Evolutionary conservation across 805 yeast species (phyloP).

Genomic region (Wickerhamomyces canadensis): DNA sequence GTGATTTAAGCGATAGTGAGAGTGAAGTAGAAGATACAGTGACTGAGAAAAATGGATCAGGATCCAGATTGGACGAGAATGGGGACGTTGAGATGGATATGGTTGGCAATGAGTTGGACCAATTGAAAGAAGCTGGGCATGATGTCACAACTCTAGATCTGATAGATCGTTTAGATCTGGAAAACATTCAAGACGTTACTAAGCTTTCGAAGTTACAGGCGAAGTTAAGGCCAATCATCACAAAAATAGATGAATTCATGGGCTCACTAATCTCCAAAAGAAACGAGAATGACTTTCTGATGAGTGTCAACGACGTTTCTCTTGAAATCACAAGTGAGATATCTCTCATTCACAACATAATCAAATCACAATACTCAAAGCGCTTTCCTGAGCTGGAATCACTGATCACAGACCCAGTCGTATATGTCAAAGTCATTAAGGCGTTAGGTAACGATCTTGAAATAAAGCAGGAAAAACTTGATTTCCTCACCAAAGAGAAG

Average conservation of each 20-base stretch:
- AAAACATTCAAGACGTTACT: slow-evolving; percentile 11
- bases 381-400: slow-evolving; percentile 70
- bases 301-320: slow-evolving; percentile 48
- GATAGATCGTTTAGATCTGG: slow-evolving; percentile 7
- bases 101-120: slow-evolving; percentile 1
- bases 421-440: slow-evolving; percentile 50
- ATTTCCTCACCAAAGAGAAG: slow-evolving; percentile 55
- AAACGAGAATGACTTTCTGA: slow-evolving; percentile 44
- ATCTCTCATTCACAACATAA: slow-evolving; percentile 38
- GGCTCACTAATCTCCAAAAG: slow-evolving; percentile 16
- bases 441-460: slow-evolving; percentile 45
- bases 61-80: slow-evolving; percentile 2
- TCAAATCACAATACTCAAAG: slow-evolving; percentile 47
- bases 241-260: slow-evolving; percentile 14
- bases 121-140: slow-evolving; percentile 7
- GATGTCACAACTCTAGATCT: slow-evolving; percentile 12
- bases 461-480: slow-evolving; percentile 19
- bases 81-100: slow-evolving; percentile 6
- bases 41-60: not conserved
- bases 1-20: slow-evolving; percentile 22
- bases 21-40: slow-evolving; percentile 7
- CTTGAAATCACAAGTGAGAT: slow-evolving; percentile 54
- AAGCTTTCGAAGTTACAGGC: slow-evolving; percentile 8
- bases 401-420: slow-evolving; percentile 54
- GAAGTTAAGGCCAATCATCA: slow-evolving; percentile 13